These are phyloP conservation scores for Amoeboaphelidium occidentale DNA, from an alignment of 371 early-diverging fungal species.

Conservation along the genomic window DNA sequence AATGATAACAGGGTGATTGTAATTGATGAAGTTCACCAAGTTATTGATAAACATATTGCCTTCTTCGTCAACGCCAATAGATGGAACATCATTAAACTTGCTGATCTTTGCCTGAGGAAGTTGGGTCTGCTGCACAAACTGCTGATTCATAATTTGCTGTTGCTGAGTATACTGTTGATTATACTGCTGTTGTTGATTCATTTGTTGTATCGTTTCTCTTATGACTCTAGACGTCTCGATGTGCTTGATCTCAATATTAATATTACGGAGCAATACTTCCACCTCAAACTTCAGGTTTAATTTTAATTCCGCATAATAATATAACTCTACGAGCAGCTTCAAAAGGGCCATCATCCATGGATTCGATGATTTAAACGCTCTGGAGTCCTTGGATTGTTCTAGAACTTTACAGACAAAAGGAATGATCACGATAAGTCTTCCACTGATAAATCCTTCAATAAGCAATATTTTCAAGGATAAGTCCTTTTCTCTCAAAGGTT, in stretches of 20 bases:
- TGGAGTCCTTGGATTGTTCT: slow-evolving; percentile 55
- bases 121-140: too few species aligned
- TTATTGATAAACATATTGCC: neutral
- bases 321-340: slow-evolving; percentile 66
- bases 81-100: too few species aligned
- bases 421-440: slow-evolving; percentile 73
- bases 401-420: slow-evolving; percentile 94
- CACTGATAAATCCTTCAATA: slow-evolving; percentile 62
- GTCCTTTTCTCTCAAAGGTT: slow-evolving; percentile 76
- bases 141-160: too few species aligned
- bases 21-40: slow-evolving; percentile 18
- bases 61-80: neutral
- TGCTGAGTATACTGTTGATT: too few species aligned
- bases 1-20: slow-evolving; percentile 33
- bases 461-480: slow-evolving; percentile 75
- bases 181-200: too few species aligned
- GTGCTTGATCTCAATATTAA: slow-evolving; percentile 38
- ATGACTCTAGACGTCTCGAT: slow-evolving; percentile 49
- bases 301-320: slow-evolving; percentile 71
- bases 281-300: slow-evolving; percentile 88
- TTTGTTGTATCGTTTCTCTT: too few species aligned
- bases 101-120: too few species aligned
- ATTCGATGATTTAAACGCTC: slow-evolving; percentile 79
- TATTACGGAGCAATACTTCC: slow-evolving; percentile 79
- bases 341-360: slow-evolving; percentile 93